Evolutionary conservation across 2,329 filamentous ascomycete genomes (phyloP), one percentile per base, ranked within the genome.

Genomic region (Sporothrix pseudoabietina): DNA sequence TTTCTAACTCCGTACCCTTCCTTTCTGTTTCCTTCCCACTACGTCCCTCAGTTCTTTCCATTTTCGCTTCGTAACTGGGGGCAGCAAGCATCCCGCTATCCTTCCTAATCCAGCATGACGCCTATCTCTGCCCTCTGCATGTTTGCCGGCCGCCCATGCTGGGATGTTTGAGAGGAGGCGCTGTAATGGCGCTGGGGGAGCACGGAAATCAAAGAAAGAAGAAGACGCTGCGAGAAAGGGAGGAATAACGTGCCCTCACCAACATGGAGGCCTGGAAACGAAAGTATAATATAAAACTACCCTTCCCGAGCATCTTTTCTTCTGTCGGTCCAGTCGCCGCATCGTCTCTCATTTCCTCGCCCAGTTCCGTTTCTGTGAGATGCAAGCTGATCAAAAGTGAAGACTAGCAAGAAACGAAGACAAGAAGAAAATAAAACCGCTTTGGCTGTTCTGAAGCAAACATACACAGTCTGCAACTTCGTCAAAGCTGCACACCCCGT

Each of bases 161-260:
- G 57, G 35, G 57, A 41, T 22, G 32, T 35, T 63, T 63, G 57
- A 16, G 35, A 63, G 14, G 57, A 63, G 61, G 61, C 39, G 39
- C 39, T 66, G 61, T 66, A 6, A 47, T 39, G 61, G 61, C 61
- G 39, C 61, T 65, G n/a, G 19, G 61, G 61, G 39, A n/a, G 14
- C n/a, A 44, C 35, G 22, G 39, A 65, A 44, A 16, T 14, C 61
- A 65, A 26, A 63, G 9, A 6, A 63, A 6, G 8, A 44, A 52
- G 52, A 30, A 26, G 10, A 14, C 7, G 22, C 22, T 55, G 55
- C 55, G 30, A 59, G 55, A 35, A 35, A 35, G 7, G 55, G 35
- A 19, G 5, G 30, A 59, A 63, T 22, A 55, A 14, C 59, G 9
- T 22, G 59, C 19, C n/a, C 35, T 65, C n/a, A 26, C 59, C 26